Percentiles rank a stretch among this genome's conserved stretches.
Conservation (phyloP, 202 grass and related monocot genomes). For the Digitaria exilis region DNA sequence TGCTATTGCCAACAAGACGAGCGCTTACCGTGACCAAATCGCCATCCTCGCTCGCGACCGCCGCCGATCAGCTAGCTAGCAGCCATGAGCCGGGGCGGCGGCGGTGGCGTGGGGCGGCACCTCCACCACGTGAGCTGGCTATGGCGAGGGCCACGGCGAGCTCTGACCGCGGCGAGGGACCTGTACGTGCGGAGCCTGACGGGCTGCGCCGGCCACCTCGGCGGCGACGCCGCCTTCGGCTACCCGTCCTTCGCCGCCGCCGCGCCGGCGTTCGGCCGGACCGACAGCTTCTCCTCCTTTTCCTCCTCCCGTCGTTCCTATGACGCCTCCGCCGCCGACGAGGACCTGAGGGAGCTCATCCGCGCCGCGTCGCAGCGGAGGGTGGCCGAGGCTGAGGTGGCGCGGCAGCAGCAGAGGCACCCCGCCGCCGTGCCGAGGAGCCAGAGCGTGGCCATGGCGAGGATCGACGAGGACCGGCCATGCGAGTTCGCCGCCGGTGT, state of each 20-base stretch:
- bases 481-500: conserved; percentile 41
- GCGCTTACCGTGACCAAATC: background rate
- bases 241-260: conserved; percentile 43
- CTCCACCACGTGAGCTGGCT: conserved; percentile 36
- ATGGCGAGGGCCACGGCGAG: conserved; percentile 43
- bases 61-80: too few species aligned
- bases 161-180: conserved; percentile 58
- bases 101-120: background rate
- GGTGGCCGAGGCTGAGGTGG: background rate
- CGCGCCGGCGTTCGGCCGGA: background rate
- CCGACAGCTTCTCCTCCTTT: conserved; percentile 26
- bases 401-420: background rate
- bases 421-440: conserved; percentile 47
- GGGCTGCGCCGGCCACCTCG: conserved; percentile 56
- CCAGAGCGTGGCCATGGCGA: conserved; percentile 64
- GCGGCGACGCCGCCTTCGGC: conserved; percentile 40
- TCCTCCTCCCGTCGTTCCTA: conserved; percentile 32
- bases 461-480: conserved; percentile 74
- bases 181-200: conserved; percentile 68
- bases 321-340: conserved; percentile 12
- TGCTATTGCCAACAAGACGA: too few species aligned
- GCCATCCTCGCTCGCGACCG: too few species aligned
- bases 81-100: conserved; percentile 35
- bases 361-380: conserved; percentile 58
- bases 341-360: conserved; percentile 68